Base-by-base conservation (phyloP, 805 yeast genomes). In the Candida sithepensis region DNA sequence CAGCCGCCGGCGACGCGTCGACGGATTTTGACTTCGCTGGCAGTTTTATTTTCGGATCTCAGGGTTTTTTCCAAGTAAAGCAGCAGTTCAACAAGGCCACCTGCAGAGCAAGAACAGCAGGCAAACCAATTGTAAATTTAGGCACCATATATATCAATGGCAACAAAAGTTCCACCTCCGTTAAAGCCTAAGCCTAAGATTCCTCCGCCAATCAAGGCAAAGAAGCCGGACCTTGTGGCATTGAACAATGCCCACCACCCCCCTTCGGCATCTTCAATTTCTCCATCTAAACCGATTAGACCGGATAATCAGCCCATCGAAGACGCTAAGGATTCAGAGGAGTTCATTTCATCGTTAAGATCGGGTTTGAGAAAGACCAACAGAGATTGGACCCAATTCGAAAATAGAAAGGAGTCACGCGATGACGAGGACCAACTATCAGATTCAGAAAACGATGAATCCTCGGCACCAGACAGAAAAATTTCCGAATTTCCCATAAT, bases 121-220 rank as follows among this genome's bases (percentile, higher is more conserved):
- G n/a, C n/a, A n/a, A n/a, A n/a, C n/a, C n/a, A n/a, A n/a, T n/a
- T n/a, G n/a, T n/a, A n/a, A n/a, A n/a, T n/a, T n/a, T n/a, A n/a
- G n/a, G n/a, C n/a, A n/a, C n/a, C n/a, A n/a, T n/a, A n/a, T n/a
- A 37, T 10, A n/a, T 7, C 19, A 9, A 59, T 51, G 55, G 43
- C 57, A 41, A 47, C 59, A 37, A 57, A 55, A 43, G 59, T 58
- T 19, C 68, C 70, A n/a, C 65, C 64, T 7, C 53, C 61, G 21
- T 44, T 63, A 22, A 65, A 63, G 30, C 68, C 68, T 10, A 66
- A 61, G 33, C 68, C 71, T n/a, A 65, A 58, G 49, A 45, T 60
- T 9, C 59, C 65, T 5, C 64, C 67, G 0, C 58, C 61, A 20
- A 42, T 61, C 3, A 49, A 44, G 13, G 52, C 56, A 6, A 62